These are phyloP conservation scores for Periconia sp. DNA, from an alignment of 2,329 filamentous ascomycete species.

Conservation along the genomic window DNA sequence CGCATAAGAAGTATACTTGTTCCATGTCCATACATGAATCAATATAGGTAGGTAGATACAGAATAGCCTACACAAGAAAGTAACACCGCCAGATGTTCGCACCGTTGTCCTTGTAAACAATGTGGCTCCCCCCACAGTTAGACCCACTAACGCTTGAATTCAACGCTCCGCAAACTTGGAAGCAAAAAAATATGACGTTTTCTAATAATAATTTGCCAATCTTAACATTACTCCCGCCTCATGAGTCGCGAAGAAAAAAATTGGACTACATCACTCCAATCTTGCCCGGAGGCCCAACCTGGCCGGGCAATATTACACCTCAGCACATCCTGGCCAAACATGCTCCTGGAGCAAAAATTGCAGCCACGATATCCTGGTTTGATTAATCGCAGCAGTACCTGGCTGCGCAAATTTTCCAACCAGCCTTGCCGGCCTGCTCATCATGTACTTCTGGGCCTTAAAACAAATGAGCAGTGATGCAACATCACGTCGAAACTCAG, in stretches of 20 bases:
- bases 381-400: too few species aligned
- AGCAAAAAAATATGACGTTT: not conserved
- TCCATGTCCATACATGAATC: too few species aligned
- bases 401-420: too few species aligned
- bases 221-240: not conserved
- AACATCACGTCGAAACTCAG: too few species aligned
- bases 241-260: not conserved
- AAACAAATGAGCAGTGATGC: too few species aligned
- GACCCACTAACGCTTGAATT: not conserved
- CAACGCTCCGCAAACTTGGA: not conserved
- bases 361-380: not conserved
- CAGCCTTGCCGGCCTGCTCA: too few species aligned
- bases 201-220: not conserved
- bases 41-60: too few species aligned
- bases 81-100: too few species aligned
- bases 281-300: not conserved
- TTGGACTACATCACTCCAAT: not conserved
- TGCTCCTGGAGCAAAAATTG: not conserved
- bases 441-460: too few species aligned
- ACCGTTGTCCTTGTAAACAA: not conserved
- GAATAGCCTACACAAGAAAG: too few species aligned
- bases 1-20: too few species aligned
- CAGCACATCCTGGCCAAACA: not conserved
- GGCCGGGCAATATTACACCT: not conserved
- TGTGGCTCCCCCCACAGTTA: not conserved